Base-by-base conservation (phyloP, 345 rosid species). In the Salix udensis region DNA sequence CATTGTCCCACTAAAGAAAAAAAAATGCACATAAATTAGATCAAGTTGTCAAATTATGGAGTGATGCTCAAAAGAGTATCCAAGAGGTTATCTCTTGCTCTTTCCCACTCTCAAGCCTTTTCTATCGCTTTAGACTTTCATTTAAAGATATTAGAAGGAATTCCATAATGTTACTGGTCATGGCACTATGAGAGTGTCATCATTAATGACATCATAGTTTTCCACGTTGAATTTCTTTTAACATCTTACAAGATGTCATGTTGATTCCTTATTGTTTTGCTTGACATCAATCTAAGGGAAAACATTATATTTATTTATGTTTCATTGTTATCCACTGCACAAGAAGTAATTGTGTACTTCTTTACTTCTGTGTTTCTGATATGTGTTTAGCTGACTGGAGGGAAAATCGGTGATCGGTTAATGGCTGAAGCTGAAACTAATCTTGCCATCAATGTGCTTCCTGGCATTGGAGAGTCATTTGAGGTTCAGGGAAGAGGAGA, bases 401-500 rank as follows among this genome's bases (percentile, higher is more conserved):
- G 95, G 53, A 91, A 74, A 88, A 96, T 93, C 83, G 95, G 97
- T 77, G 94, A 90, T 79, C 90, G 98, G 50, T 85, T 96, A 76
- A 78, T 85, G 88, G 92, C 98, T 71, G 99, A 96, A 86, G 91
- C 98, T 79, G 98, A 96, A 92, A 96, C 98, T 68, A 96, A 93
- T 80, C 97, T 96, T 82, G 97, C 99, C 76, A 93, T 93, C 74
- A 93, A 96, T 85, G 96, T 93, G 64, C 86, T 93, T 81, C 98
- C 98, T 36, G 93, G 94, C 74, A 42, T 91, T 77, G 86, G 95
- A 77, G 99, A 96, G 72, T 85, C 99, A 48, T 93, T 76, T 81
- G 98, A 96, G 85, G 99, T 96, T 78, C 98, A 96, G 80, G 98
- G 99, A 69, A 91, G 98, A 80, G 99, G 99, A 77, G 98, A 93